Conservation (phyloP, 176 grass and related monocot genomes). For the Dactylis glomerata region DNA sequence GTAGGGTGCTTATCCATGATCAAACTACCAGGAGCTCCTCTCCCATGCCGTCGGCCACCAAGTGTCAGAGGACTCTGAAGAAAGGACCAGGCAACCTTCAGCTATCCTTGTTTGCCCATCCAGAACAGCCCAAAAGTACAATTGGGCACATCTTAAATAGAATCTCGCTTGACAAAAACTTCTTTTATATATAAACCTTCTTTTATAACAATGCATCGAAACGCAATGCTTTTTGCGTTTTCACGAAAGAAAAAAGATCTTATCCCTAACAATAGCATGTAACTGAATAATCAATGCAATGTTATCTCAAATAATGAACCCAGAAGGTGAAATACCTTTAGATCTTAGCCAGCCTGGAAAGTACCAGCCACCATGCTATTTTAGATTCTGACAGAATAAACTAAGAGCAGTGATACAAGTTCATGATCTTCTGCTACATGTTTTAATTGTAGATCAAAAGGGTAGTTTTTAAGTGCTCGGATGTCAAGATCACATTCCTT, state of each 20-base stretch:
- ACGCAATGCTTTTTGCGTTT: too few species aligned
- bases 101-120: background rate
- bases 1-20: background rate
- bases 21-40: background rate
- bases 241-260: background rate
- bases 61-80: background rate
- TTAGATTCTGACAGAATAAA: constrained; percentile 2
- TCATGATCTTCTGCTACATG: background rate
- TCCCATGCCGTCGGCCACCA: background rate
- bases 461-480: background rate
- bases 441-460: background rate
- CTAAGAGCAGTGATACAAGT: background rate
- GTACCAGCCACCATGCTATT: background rate
- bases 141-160: background rate
- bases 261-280: background rate
- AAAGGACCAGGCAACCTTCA: background rate
- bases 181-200: background rate
- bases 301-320: constrained; percentile 1
- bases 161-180: background rate
- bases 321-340: background rate
- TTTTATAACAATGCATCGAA: too few species aligned
- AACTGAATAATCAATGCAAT: background rate
- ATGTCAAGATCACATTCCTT: background rate
- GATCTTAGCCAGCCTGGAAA: background rate
- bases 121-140: background rate